Evolutionary conservation across 352 stramenopile species (phyloP), one percentile per base, ranked within the genome.

Genomic region (Globisporangium orthogonon): DNA sequence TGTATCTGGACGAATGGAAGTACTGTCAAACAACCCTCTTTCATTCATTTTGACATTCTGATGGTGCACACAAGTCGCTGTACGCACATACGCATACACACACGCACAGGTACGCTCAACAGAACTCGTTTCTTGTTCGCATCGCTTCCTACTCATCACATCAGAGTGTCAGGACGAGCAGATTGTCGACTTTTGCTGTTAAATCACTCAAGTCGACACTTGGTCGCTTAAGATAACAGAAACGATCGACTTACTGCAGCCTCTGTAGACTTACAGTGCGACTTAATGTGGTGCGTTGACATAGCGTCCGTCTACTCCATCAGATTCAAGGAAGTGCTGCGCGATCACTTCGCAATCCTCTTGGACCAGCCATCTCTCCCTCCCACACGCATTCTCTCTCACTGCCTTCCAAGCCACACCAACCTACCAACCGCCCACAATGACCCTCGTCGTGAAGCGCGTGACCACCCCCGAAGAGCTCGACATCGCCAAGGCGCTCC

Each of bases 381-480:
- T 45, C 40, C 11, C 40, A 45, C 23, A 4, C 40, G 11, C 40
- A 45, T 17, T 9, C 40, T 45, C 40, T 13, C 23, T 23, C 23
- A 23, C 23, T 23, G 23, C 23, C 23, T 23, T 23, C 23, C 23
- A 23, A 9, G n/a, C 40, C 18, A 17, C 37, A 50, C 35, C 23
- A 23, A 23, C 23, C 23, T 46, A 15, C 6, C 18, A 57, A 23
- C 23, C 23, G 23, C 23, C 31, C 7, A 37, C 17, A n/a, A 78
- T 76, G 69, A 71, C 66, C 9, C 54, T 76, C 37, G 39, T 61
- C 28, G 74, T 85, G 63, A 73, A 64, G 50, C 50, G 60, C 29
- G 73, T 80, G 52, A 77, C 55, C 30, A 78, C 71, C 17, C 60
- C 67, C 0, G 63, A 72, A 31, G 62, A 79, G 46, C 60, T 75